Conservation (phyloP, 2,329 filamentous ascomycete genomes). For the Aspergillus ochraceoroseus region DNA sequence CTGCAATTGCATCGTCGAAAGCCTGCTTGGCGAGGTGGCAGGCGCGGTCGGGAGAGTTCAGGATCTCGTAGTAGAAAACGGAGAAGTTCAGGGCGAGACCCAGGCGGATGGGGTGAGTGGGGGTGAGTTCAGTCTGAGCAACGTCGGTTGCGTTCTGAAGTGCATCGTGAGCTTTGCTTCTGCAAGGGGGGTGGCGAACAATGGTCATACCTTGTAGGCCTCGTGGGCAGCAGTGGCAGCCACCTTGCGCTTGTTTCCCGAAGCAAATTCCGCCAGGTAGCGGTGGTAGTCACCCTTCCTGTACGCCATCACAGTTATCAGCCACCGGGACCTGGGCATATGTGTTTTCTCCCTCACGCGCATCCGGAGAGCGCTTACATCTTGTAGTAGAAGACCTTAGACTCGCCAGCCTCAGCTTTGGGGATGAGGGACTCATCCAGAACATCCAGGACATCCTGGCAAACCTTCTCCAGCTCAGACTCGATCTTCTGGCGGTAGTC, state of each 20-base stretch:
- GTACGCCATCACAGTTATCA: slow-evolving; percentile 53
- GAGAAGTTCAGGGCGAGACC: slow-evolving; percentile 98
- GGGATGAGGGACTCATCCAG: slow-evolving; percentile 90
- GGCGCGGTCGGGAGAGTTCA: slow-evolving; percentile 95
- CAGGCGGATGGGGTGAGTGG: slow-evolving; percentile 95
- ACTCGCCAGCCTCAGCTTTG: slow-evolving; percentile 93
- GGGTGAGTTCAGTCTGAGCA: slow-evolving; percentile 93
- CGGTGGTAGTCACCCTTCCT: slow-evolving; percentile 99
- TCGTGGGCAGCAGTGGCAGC: slow-evolving; percentile 92
- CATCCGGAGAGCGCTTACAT: slow-evolving; percentile 75
- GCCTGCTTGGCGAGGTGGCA: slow-evolving; percentile 99
- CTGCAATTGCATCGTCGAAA: slow-evolving; percentile 96
- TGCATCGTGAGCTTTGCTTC: neutral
- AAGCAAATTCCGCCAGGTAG: slow-evolving; percentile 94
- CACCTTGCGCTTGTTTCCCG: slow-evolving; percentile 90
- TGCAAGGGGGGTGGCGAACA: neutral
- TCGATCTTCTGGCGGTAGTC: slow-evolving; percentile 99
- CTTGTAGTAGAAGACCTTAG: slow-evolving; percentile 99
- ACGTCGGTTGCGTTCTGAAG: slow-evolving; percentile 91
- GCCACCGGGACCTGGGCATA: slow-evolving; percentile 70
- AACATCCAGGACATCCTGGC: slow-evolving; percentile 94
- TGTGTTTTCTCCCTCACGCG: too few species aligned
- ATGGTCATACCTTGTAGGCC: slow-evolving; percentile 79
- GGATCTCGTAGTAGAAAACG: slow-evolving; percentile 98
- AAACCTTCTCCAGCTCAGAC: slow-evolving; percentile 93